phyloP scores from a whole-genome alignment of 208 protist species.

The Leishmania lainsoni region DNA sequence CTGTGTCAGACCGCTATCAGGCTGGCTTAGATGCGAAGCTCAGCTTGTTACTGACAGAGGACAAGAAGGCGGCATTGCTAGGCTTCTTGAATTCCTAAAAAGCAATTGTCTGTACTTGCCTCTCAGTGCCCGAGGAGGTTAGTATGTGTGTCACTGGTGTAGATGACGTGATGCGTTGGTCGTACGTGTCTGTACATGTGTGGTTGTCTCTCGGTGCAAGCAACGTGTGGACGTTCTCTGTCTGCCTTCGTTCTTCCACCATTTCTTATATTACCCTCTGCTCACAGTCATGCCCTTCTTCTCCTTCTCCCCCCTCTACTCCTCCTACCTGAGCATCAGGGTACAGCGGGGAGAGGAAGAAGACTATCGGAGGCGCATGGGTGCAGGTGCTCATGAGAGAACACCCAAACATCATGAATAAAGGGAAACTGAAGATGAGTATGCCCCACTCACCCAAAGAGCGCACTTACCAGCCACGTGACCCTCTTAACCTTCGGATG shows the following conservation, averaged over 20 bases:
- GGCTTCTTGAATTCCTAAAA: conserved; percentile 36
- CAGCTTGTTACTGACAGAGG: conserved; percentile 29
- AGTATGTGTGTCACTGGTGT: conserved; percentile 1
- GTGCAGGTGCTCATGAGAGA: not conserved
- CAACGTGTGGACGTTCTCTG: not conserved
- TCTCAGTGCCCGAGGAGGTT: not conserved
- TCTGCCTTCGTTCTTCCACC: not conserved
- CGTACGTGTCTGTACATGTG: not conserved
- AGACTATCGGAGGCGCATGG: not conserved
- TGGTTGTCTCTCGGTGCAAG: not conserved
- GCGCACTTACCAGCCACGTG: not conserved
- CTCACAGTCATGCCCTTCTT: not conserved
- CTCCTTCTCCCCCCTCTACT: not conserved
- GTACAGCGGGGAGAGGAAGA: not conserved
- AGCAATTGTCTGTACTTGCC: not conserved
- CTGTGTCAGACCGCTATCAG: conserved; percentile 47
- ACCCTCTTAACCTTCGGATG: not conserved
- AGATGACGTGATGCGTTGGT: not conserved
- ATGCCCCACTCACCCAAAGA: not conserved
- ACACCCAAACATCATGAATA: not conserved
- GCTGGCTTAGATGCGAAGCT: conserved; percentile 34
- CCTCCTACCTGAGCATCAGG: not conserved
- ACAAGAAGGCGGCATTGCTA: conserved; percentile 37
- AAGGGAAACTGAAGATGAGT: not conserved
- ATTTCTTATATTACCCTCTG: not conserved